phyloP scores from a whole-genome alignment of 345 rosid genomes.

The Rhodomyrtus tomentosa region DNA sequence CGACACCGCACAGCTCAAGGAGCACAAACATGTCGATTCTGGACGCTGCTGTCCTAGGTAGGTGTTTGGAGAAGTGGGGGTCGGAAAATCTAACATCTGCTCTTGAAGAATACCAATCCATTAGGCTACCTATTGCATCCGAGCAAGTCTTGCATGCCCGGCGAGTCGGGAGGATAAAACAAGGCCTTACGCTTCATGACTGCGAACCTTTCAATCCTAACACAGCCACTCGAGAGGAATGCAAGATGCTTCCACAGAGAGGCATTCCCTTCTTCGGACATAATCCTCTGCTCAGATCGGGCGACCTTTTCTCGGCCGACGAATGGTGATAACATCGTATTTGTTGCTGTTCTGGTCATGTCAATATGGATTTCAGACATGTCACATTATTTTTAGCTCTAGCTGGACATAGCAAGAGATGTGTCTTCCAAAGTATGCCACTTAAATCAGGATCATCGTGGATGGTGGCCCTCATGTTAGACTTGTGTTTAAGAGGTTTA shows the following conservation, averaged over 20 bases:
- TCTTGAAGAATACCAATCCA: constrained; percentile 58
- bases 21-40: constrained; percentile 80
- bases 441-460: neutral
- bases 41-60: constrained; percentile 54
- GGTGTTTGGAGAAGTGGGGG: constrained; percentile 46
- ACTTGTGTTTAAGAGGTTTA: neutral
- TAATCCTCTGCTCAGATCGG: constrained; percentile 10
- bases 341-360: neutral
- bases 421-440: neutral
- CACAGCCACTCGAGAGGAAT: constrained; percentile 17
- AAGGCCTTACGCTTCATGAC: constrained; percentile 39
- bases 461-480: neutral
- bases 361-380: neutral
- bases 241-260: constrained; percentile 38
- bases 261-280: constrained; percentile 41
- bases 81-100: constrained; percentile 20
- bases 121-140: constrained; percentile 46
- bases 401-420: neutral
- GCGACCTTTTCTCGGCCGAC: neutral
- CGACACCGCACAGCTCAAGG: constrained; percentile 57
- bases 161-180: constrained; percentile 50
- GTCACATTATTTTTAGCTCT: neutral
- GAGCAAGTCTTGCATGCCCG: constrained; percentile 52
- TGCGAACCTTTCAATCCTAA: constrained; percentile 17
- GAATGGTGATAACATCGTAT: neutral